Evolutionary conservation across 768 basidiomycete genomes (phyloP), one percentile per base, ranked within the genome.

Genomic region (Leucocoprinus leucothites): DNA sequence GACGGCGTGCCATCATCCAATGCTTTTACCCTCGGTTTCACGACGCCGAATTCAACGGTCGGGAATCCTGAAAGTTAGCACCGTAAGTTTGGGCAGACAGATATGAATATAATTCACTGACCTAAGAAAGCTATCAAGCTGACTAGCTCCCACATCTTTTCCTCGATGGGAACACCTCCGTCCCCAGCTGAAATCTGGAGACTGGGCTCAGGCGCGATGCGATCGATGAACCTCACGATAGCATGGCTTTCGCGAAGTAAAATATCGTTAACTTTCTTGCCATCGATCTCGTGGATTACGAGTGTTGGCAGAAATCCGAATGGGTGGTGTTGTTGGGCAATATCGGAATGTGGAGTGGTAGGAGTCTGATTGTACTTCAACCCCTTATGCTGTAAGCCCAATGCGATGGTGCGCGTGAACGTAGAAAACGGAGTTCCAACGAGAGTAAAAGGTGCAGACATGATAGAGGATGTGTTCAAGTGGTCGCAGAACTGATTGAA

Each of bases 141-240:
- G 18, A 68, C 69, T 31, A 68, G 60, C 48, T 71, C 70, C 69
- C 69, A 71, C 64, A 71, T 67, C 50, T 67, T 68, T 56, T 71
- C 70, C 43, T 64, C 64, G 8, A 69, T 46, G 1, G 57, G 41
- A 26, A 45, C 63, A 6, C 57, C 60, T 1, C 45, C 36, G 19
- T 61, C 57, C 5, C 61, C 61, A 7, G 60, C 24, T 16, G 56
- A 44, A 14, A 65, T 49, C 25, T 67, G 64, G 21, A 71, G 57
- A 2, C 64, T 64, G 0, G 70, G 70, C 22, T 61, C 61, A 0
- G 69, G 68, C 0, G 63, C 64, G 3, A 67, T 53, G 24, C 70
- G 57, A 56, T 71, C 70, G 31, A 70, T 64, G 57, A 64, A 71
- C 24, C 67, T 58, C 1, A 62, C 63, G 24, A 71, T 71, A 2